phyloP scores from a whole-genome alignment of 2,329 filamentous ascomycete genomes.

The Berkeleyomyces rouxiae region DNA sequence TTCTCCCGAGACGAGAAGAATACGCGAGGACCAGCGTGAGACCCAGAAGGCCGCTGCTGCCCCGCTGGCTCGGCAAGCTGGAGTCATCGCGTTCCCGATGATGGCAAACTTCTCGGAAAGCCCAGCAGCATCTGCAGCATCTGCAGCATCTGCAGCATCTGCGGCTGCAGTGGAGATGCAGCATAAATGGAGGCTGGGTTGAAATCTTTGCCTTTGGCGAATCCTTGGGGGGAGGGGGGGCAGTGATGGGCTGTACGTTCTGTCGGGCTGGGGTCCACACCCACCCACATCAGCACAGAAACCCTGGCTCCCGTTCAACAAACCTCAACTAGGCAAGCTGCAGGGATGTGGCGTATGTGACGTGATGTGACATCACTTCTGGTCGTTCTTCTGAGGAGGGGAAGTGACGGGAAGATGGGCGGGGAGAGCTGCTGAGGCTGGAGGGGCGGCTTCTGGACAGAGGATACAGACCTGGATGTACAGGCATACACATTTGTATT shows the following conservation, averaged over 20 bases:
- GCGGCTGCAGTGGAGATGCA: not conserved
- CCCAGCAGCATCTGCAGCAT: not conserved
- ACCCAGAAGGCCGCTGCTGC: not conserved
- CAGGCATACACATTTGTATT: not conserved
- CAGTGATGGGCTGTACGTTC: not conserved
- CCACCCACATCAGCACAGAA: not conserved
- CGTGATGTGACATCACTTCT: slow-evolving; percentile 5
- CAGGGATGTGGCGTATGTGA: slow-evolving; percentile 10
- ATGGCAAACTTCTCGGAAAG: not conserved
- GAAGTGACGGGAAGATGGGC: not conserved
- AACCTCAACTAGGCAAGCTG: not conserved
- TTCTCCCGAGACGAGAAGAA: not conserved
- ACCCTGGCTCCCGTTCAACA: not conserved
- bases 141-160: no score
- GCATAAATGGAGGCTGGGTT: not conserved
- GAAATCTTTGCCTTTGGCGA: not conserved
- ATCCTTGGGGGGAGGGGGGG: not conserved
- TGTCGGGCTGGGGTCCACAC: not conserved
- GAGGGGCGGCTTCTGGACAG: not conserved
- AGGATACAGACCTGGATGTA: not conserved
- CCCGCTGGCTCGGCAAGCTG: not conserved
- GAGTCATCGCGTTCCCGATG: not conserved
- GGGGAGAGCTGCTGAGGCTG: not conserved
- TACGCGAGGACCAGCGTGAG: not conserved
- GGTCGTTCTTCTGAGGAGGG: slow-evolving; percentile 3